Evolutionary conservation across 257 asterid species (phyloP), one percentile per base, ranked within the genome.

Genomic region (Haberlea rhodopensis): DNA sequence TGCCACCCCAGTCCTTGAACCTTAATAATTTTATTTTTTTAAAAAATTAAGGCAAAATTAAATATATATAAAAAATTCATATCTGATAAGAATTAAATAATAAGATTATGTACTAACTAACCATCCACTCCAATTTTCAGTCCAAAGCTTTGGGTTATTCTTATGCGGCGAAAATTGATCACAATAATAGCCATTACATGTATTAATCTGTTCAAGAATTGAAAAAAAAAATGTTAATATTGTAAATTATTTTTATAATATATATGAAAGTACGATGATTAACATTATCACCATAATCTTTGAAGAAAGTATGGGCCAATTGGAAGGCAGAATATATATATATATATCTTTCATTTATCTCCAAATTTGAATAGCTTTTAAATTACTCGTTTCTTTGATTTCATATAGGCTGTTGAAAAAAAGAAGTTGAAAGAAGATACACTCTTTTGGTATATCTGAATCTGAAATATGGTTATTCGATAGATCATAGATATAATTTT

Each of bases 111-210:
- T 32, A 55, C 73, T 25, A n/a, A n/a, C n/a, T n/a, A 28, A 80
- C 85, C 85, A 77, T 16, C 85, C 83, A 31, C 66, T 53, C 85
- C 85, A 80, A 63, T 77, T 80, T 27, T 77, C 83, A 0, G 85
- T 80, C 85, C 85, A 80, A 1, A 80, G 53, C 65, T 80, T 80
- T 0, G 85, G 83, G 16, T 16, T 53, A 2, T 21, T 66, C 0
- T 16, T 9, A 4, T 31, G 62, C 7, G 82, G 85, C 15, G 16
- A 20, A 21, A 71, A 80, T 67, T 37, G 46, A 2, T 37, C 80
- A 4, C 70, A 46, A 58, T 75, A 75, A 8, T 18, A 75, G 19
- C 76, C 73, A 7, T 75, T 76, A 16, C 79, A 73, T 8, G 83
- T 78, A 37, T 81, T 70, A 11, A 81, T 78, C 86, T 81, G 72